Evolutionary conservation across 352 stramenopile species (phyloP).

Genomic region (Blastocystis sp.): DNA sequence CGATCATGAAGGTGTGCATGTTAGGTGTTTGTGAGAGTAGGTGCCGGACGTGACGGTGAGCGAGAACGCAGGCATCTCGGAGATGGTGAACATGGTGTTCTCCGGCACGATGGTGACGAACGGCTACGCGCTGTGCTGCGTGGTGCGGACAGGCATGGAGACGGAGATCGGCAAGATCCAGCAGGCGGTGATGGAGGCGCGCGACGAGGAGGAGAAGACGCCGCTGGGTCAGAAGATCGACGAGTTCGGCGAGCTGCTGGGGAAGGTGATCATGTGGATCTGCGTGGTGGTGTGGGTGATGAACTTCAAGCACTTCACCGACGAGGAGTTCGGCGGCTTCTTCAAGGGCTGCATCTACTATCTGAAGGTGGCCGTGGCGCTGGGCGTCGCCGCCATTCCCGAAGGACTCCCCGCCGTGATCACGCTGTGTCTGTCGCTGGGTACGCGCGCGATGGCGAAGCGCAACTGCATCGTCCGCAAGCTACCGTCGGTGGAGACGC

Average conservation of each 20-base stretch:
- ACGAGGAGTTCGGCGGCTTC: slow-evolving; percentile 69
- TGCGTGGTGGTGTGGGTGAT: no score
- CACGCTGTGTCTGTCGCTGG: slow-evolving; percentile 82
- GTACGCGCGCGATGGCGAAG: slow-evolving; percentile 87
- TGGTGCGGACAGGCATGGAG: slow-evolving; percentile 81
- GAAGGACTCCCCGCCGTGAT: slow-evolving; percentile 95
- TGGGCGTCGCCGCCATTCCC: slow-evolving; percentile 93
- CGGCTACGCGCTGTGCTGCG: slow-evolving; percentile 72
- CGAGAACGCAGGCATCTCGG: neutral
- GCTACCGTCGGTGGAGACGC: slow-evolving; percentile 87
- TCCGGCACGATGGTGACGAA: slow-evolving; percentile 64
- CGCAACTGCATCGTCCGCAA: slow-evolving; percentile 94
- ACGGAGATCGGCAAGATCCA: slow-evolving; percentile 97
- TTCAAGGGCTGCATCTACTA: slow-evolving; percentile 94
- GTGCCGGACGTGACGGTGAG: neutral
- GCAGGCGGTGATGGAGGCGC: slow-evolving; percentile 74
- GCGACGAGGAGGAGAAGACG: slow-evolving; percentile 76
- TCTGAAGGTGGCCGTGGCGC: slow-evolving; percentile 92
- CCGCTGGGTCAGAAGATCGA: slow-evolving; percentile 92
- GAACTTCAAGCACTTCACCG: slow-evolving; percentile 71
- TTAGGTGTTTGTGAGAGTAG: neutral
- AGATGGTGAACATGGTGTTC: slow-evolving; percentile 66
- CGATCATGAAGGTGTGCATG: slow-evolving; percentile 79
- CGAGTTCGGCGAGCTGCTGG: slow-evolving; percentile 88
- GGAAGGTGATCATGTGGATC: slow-evolving; percentile 83